Base-by-base conservation (phyloP, 2,329 filamentous ascomycete genomes). In the Trichoderma sp. region DNA sequence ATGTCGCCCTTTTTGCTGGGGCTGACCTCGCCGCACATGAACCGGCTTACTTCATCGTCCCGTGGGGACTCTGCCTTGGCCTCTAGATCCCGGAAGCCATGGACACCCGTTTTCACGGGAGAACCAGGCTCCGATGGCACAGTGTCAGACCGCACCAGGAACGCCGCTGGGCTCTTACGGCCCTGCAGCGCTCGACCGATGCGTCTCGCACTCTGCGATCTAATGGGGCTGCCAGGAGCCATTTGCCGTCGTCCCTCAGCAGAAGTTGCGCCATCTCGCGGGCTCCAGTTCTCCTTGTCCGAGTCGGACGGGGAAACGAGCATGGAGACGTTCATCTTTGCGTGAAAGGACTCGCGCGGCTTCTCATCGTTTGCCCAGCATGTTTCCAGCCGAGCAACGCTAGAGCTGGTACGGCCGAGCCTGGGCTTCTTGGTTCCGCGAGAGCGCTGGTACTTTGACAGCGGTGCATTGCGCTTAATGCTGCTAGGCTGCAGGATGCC, bases 231-330 rank as follows among this genome's bases (percentile, higher is more conserved):
- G 5, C 80, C 78, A 5, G 84, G 83, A 51, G 84, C 75, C 4
- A 80, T 81, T 30, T 82, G 82, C 66, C 80, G 80, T 63, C 74
- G 74, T 63, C 70, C 74, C 66, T 74, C 77, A 26, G 73, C 81
- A 67, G 81, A 76, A 73, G 82, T 83, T 9, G 81, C 84, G 56
- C 85, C 84, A 74, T 85, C 85, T 74, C 84, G 85, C 1, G 85
- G 91, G 78, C 84, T 88, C 88, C 94, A 97, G 79, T 98, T 98
- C 83, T 98, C 95, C 83, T 98, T 98, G 80, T 98, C 95, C 1
- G 94, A 97, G 77, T 97, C 95, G 63, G 80, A 74, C 7, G 81
- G 79, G 28, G 81, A 83, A 12, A 81, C 77, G 58, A 84, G 75
- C 76, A 81, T 80, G 6, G 80, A 80, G 18, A 83, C 77, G 72